phyloP scores from a whole-genome alignment of 78 protist species.

The Guillardia theta region DNA sequence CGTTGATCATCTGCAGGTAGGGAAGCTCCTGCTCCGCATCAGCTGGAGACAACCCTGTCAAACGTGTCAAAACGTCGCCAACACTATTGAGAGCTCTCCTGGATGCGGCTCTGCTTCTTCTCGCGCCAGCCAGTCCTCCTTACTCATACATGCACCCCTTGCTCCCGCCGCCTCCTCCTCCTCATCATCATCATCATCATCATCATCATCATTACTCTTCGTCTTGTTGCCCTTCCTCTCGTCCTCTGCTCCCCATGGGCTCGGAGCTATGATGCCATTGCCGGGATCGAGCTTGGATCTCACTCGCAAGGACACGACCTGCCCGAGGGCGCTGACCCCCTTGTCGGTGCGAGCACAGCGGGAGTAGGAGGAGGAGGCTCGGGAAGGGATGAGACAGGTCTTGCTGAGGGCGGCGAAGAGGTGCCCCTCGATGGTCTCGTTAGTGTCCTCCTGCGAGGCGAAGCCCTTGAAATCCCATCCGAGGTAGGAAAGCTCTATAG shows the following conservation, averaged over 20 bases:
- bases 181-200: neutral
- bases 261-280: neutral
- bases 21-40: constrained; percentile 49
- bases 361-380: constrained; percentile 7
- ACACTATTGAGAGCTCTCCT: too few species aligned
- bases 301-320: constrained; percentile 24
- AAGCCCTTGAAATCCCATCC: constrained; percentile 41
- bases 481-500: neutral
- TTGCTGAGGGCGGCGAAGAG: constrained; percentile 43
- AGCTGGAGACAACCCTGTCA: neutral
- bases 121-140: neutral
- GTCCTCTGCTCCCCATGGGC: neutral
- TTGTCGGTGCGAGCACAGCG: constrained; percentile 77
- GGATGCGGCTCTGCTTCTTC: neutral
- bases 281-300: neutral
- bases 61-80: too few species aligned
- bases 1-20: constrained; percentile 62
- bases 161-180: neutral
- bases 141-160: too few species aligned
- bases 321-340: constrained; percentile 71
- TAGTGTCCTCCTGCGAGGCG: neutral
- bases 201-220: too few species aligned
- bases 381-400: constrained; percentile 34
- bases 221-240: neutral
- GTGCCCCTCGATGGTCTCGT: constrained; percentile 44